Percentiles rank a stretch among this genome's conserved stretches.
phyloP scores from a whole-genome alignment of 2,329 filamentous ascomycete genomes.

The Colletotrichum sp. region DNA sequence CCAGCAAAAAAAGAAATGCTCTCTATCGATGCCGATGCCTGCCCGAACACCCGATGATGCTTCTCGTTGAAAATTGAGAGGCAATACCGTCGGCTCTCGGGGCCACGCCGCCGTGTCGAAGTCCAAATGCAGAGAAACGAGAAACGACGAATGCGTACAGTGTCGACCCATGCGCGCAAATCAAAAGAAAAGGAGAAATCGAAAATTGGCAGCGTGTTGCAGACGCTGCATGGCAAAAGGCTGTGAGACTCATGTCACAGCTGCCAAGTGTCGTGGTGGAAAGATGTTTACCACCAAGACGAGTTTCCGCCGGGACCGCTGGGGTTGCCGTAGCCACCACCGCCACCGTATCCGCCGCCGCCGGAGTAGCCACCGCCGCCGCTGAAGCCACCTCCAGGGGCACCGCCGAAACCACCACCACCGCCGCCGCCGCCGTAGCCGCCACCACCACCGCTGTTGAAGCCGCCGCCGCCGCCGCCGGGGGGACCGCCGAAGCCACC shows the following conservation, averaged over 20 bases:
- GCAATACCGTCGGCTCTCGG: constrained; percentile 30
- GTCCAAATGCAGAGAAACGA: constrained; percentile 31
- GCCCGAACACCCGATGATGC: constrained; percentile 38
- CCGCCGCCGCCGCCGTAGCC: constrained; percentile 47
- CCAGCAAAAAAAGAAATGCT: constrained; percentile 27
- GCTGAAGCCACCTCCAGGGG: constrained; percentile 47
- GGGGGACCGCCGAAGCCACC: constrained; percentile 54
- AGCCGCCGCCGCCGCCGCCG: constrained; percentile 47
- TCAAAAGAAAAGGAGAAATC: constrained; percentile 15
- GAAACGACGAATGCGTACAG: constrained; percentile 26
- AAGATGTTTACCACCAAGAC: constrained; percentile 68
- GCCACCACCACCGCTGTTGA: constrained; percentile 43
- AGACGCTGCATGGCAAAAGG: constrained; percentile 21
- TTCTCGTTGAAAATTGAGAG: constrained; percentile 32
- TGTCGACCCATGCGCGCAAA: constrained; percentile 20
- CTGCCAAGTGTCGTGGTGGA: neutral
- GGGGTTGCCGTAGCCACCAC: constrained; percentile 73
- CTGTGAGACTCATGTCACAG: neutral
- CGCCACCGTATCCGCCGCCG: constrained; percentile 46
- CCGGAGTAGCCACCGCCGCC: constrained; percentile 45
- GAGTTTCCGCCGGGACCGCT: constrained; percentile 67
- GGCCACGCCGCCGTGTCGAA: constrained; percentile 40
- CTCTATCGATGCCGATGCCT: constrained; percentile 31
- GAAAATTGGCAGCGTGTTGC: constrained; percentile 38
- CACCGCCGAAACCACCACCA: constrained; percentile 59